These are phyloP conservation scores for Ilyonectria sp. DNA, from an alignment of 2,329 filamentous ascomycete species.

Conservation along the genomic window DNA sequence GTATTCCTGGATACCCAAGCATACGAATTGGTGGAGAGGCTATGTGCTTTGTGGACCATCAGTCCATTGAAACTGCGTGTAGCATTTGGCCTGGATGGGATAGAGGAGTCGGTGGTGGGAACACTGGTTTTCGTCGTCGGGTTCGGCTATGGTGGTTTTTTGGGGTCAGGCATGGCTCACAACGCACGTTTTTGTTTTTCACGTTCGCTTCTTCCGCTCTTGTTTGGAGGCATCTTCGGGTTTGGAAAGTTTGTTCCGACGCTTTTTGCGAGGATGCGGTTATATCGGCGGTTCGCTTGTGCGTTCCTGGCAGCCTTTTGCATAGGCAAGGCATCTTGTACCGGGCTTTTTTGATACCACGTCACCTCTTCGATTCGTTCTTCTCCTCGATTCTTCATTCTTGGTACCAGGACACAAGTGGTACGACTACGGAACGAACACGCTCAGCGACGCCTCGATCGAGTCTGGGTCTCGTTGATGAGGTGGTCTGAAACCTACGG, in stretches of 20 bases:
- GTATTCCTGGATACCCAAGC: conserved; percentile 55
- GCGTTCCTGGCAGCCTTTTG: conserved; percentile 40
- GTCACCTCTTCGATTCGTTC: conserved; percentile 46
- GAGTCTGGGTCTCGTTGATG: conserved; percentile 11
- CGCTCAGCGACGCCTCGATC: not conserved
- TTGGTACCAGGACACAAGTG: conserved; percentile 11
- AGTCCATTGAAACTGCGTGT: conserved; percentile 51
- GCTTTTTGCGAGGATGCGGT: conserved; percentile 36
- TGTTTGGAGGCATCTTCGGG: conserved; percentile 39
- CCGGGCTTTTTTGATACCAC: conserved; percentile 50
- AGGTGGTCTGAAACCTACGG: conserved; percentile 4
- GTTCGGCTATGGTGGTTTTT: conserved; percentile 23
- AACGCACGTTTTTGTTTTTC: conserved; percentile 38
- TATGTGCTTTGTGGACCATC: conserved; percentile 53
- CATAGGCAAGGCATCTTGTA: conserved; percentile 46
- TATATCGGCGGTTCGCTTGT: conserved; percentile 39
- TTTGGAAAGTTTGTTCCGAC: conserved; percentile 40
- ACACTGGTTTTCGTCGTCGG: conserved; percentile 36
- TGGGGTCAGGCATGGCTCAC: conserved; percentile 35
- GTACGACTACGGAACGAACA: conserved; percentile 8
- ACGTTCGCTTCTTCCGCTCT: conserved; percentile 29
- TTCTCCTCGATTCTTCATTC: conserved; percentile 34
- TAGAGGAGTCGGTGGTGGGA: conserved; percentile 57
- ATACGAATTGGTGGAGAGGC: conserved; percentile 54
- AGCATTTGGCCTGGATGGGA: conserved; percentile 54